Evolutionary conservation across 192 early-diverging fungal genomes (phyloP), one percentile per base, ranked within the genome.

Genomic region (Pilaira anomala): DNA sequence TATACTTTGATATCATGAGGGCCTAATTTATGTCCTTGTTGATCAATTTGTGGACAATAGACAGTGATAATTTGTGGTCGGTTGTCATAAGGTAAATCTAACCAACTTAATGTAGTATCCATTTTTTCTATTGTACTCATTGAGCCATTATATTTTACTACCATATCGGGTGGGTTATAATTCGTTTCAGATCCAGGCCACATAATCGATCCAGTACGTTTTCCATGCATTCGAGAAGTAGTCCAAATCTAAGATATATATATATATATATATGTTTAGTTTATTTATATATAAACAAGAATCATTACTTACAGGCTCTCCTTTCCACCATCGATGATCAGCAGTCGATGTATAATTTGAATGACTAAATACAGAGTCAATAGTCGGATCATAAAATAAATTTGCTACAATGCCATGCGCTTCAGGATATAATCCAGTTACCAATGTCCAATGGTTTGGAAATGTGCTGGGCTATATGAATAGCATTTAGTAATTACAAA

Each of bases 371-470:
- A 84, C 82, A 41, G 83, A 82, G 49, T 93, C 86, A 11, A 88
- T 67, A 21, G 29, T 44, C 2, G 89, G 81, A 68, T 95, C 93
- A 60, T 80, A 89, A 71, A 96, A 97, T 56, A 72, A 74, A 61
- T 92, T 92, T 55, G 76, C 87, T 5, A 97, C 91, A 58, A 97
- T 96, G 21, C 96, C 96, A 68, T 98, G 94, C 1, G 85, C 81
- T 44, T 91, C 89, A 0, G 96, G 94, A 70, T 94, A 96, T 41
- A 98, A 69, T 9, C 96, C 94, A 3, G 96, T 96, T 7, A 81
- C 88, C 48, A 98, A 77, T 2, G 91, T 83, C 70, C 92, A 96
- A 69, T 98, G 96, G 76, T 98, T 98, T 7, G 94, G 90, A 64
- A 94, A 96, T 0, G 96, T 96, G 41, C 90, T 78, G 65, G 76